Evolutionary conservation across 768 basidiomycete genomes (phyloP).

Genomic region (Auricularia heimuer): DNA sequence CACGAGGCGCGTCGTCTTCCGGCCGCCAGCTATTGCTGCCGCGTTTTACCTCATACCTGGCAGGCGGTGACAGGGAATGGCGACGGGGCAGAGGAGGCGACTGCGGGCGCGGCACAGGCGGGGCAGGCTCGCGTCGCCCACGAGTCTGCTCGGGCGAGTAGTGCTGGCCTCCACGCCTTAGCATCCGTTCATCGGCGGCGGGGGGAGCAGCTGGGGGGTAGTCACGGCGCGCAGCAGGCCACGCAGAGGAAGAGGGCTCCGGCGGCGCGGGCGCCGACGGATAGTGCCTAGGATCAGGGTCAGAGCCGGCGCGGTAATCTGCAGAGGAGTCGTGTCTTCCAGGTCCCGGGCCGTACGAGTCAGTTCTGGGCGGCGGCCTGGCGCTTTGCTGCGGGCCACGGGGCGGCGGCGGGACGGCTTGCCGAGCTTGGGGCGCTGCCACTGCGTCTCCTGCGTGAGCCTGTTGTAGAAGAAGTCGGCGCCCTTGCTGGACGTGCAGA

Average conservation of each 20-base stretch:
- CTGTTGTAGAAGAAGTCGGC: background rate
- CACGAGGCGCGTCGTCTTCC: too few relatives aligned
- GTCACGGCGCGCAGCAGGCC: background rate
- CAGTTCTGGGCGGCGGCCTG: too few relatives aligned
- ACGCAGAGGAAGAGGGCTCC: too few relatives aligned
- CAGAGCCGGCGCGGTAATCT: too few relatives aligned
- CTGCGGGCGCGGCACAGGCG: background rate
- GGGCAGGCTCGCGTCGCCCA: background rate
- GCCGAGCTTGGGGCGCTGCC: background rate
- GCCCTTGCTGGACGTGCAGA: background rate
- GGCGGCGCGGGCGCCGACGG: too few relatives aligned
- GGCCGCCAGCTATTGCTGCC: background rate
- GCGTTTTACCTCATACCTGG: background rate
- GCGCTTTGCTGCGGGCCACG: too few relatives aligned
- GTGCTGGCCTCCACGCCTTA: background rate
- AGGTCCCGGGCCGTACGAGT: too few relatives aligned
- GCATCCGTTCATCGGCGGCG: background rate
- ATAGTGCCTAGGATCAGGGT: too few relatives aligned
- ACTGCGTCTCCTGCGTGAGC: background rate
- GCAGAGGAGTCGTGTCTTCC: too few relatives aligned
- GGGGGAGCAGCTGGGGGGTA: background rate
- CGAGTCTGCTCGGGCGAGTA: background rate
- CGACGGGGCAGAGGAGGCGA: background rate
- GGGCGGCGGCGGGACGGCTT: too few relatives aligned
- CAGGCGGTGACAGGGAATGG: too few relatives aligned